Base-by-base conservation (phyloP, 1,139 yeast species). In the Nakaseomyces uthaithaninus region DNA sequence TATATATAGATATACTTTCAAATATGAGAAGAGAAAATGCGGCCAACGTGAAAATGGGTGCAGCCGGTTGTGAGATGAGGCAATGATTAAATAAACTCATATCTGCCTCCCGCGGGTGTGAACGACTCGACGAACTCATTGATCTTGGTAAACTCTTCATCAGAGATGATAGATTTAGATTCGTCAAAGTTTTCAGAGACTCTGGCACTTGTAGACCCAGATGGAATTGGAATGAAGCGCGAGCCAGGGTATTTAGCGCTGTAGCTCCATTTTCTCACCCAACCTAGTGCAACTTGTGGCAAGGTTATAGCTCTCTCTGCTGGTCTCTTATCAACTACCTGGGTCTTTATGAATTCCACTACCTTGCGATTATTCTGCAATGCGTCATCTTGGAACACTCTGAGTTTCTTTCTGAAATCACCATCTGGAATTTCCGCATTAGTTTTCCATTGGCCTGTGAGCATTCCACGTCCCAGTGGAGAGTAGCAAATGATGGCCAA, bases 401-500 rank as follows among this genome's bases (percentile, higher is more conserved):
- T 89, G 30, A 76, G 54, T 35, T 47, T 47, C 11, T 50, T 53
- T 49, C 86, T 70, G 42, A 75, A 44, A 54, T 81, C 93, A 38
- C 72, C 77, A 37, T 67, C 66, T 15, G 75, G 71, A 33, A 77
- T 55, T 41, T 69, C 72, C 3, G 64, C 64, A 3, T 63, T 51
- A 8, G 69, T 57, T 34, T 64, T 72, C 43, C 75, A 71, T 12
- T 65, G 48, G 42, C 91, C 93, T 6, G 93, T 79, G 45, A 86
- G 69, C 43, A 77, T 62, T 0, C 95, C 95, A 53, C 84, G 69
- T 11, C 86, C 79, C 45, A 86, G 67, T 31, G 95, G 95, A 19
- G 94, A 80, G 62, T 86, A 85, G 20, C 89, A 85, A 45, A 82
- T 64, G 26, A 84, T 66, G 7, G 91, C 80, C 42, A 85, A 71